These are phyloP conservation scores for Ramularia endophylla DNA, from an alignment of 2,329 filamentous ascomycete species.

Conservation along the genomic window DNA sequence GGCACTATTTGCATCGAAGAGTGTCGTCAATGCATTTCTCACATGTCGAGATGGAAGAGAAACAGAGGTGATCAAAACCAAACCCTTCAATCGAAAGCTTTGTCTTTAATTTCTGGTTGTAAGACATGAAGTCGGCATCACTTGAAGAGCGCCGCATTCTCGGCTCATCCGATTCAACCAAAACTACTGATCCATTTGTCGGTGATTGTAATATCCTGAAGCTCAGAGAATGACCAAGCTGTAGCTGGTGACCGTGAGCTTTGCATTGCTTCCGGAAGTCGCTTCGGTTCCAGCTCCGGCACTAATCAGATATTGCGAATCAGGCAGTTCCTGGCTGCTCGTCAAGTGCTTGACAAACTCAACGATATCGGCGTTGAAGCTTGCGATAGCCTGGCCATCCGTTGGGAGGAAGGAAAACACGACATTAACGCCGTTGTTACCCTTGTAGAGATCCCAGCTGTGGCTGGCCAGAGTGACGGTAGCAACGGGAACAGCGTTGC, in stretches of 20 bases:
- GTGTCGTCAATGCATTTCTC: too few species aligned
- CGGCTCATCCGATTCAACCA: too few species aligned
- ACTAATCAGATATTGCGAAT: slow-evolving; percentile 48
- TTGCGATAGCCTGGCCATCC: slow-evolving; percentile 36
- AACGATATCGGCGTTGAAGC: slow-evolving; percentile 53
- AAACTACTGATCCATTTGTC: too few species aligned
- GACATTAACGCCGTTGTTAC: slow-evolving; percentile 53
- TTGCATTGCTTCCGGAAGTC: slow-evolving; percentile 15
- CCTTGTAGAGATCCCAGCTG: slow-evolving; percentile 55
- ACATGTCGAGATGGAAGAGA: too few species aligned
- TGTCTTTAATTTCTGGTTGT: too few species aligned
- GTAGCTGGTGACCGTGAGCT: slow-evolving; percentile 16
- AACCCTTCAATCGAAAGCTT: too few species aligned
- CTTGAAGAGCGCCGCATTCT: too few species aligned
- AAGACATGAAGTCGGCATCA: too few species aligned
- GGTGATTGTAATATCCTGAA: too few species aligned
- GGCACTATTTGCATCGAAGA: too few species aligned
- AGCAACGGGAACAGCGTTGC: slow-evolving; percentile 38
- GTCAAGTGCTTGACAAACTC: slow-evolving; percentile 54
- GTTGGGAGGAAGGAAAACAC: slow-evolving; percentile 56
- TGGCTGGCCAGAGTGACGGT: slow-evolving; percentile 49
- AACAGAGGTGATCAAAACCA: too few species aligned
- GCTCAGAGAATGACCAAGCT: too few species aligned
- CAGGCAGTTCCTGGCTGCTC: slow-evolving; percentile 39
- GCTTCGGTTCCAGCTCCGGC: slow-evolving; percentile 23